A percentile compares a stretch with the other conserved stretches of the same genome.
Conservation (phyloP, 208 protist genomes). For the Trypanosoma avium region DNA sequence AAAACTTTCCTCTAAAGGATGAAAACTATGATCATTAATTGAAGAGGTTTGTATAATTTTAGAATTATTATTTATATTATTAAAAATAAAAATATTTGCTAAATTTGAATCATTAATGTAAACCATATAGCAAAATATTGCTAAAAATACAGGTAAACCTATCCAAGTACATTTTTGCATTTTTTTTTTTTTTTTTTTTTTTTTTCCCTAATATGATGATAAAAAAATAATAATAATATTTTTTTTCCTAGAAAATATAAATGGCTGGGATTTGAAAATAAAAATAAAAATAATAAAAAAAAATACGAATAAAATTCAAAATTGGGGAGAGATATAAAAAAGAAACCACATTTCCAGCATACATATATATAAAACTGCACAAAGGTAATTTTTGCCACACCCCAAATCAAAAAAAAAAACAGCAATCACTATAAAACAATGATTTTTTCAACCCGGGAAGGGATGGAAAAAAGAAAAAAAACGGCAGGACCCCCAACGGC, state of each 20-base stretch:
- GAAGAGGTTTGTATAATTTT: background rate
- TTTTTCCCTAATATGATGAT: slow-evolving; percentile 6
- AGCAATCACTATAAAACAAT: too few species aligned
- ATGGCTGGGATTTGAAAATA: too few species aligned
- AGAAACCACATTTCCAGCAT: too few species aligned
- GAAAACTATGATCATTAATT: background rate
- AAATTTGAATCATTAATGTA: background rate
- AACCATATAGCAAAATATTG: slow-evolving; percentile 2
- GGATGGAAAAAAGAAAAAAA: too few species aligned
- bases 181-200: slow-evolving; percentile 24
- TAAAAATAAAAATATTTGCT: background rate
- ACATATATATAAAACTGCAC: too few species aligned
- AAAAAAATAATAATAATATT: slow-evolving; percentile 4
- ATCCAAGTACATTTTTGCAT: background rate
- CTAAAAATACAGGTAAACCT: slow-evolving; percentile 14
- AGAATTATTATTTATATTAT: background rate
- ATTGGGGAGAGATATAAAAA: too few species aligned
- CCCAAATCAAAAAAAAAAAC: background rate
- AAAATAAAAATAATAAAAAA: too few species aligned
- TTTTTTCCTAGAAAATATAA: too few species aligned
- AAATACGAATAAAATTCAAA: too few species aligned
- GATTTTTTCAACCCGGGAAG: too few species aligned
- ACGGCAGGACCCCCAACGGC: too few species aligned
- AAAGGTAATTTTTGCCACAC: too few species aligned
- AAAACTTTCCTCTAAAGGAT: slow-evolving; percentile 42